phyloP scores from a whole-genome alignment of 2,329 filamentous ascomycete species.

The Calonectria henricotiae region DNA sequence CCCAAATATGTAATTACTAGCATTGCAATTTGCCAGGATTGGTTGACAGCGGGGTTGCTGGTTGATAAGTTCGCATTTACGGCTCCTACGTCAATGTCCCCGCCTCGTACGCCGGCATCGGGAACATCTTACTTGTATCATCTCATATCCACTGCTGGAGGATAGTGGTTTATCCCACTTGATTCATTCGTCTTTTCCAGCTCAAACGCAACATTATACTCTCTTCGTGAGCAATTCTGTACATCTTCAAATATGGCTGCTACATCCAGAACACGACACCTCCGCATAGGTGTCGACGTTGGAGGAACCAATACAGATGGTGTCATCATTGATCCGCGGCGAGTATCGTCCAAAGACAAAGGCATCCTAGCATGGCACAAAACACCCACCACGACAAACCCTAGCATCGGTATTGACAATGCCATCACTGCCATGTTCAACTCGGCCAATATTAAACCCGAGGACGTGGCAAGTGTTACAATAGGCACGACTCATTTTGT shows the following conservation, averaged over 20 bases:
- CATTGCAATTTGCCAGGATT: neutral
- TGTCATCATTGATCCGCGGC: slow-evolving; percentile 65
- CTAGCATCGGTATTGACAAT: slow-evolving; percentile 28
- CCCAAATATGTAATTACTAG: neutral
- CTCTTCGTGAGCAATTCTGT: neutral
- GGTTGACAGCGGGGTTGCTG: slow-evolving; percentile 1
- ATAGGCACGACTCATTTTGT: slow-evolving; percentile 74
- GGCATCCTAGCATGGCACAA: slow-evolving; percentile 66
- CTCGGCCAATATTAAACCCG: slow-evolving; percentile 54
- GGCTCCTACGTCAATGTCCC: slow-evolving; percentile 4
- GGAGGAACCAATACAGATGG: slow-evolving; percentile 71
- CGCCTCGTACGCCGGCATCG: slow-evolving; percentile 18
- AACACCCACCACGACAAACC: slow-evolving; percentile 28
- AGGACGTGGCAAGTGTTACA: slow-evolving; percentile 65
- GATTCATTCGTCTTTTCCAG: neutral
- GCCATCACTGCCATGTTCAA: slow-evolving; percentile 64
- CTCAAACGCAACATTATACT: neutral
- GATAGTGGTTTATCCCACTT: neutral
- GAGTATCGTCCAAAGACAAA: slow-evolving; percentile 56
- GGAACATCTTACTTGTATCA: neutral
- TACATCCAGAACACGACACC: slow-evolving; percentile 38
- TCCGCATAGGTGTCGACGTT: slow-evolving; percentile 66
- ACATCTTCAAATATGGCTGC: slow-evolving; percentile 34
- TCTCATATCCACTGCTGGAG: neutral
- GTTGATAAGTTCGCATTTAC: slow-evolving; percentile 7